Percentiles rank a stretch among this genome's conserved stretches.
Evolutionary conservation across 2,329 filamentous ascomycete species (phyloP).

Genomic region (Dothistroma septosporum): DNA sequence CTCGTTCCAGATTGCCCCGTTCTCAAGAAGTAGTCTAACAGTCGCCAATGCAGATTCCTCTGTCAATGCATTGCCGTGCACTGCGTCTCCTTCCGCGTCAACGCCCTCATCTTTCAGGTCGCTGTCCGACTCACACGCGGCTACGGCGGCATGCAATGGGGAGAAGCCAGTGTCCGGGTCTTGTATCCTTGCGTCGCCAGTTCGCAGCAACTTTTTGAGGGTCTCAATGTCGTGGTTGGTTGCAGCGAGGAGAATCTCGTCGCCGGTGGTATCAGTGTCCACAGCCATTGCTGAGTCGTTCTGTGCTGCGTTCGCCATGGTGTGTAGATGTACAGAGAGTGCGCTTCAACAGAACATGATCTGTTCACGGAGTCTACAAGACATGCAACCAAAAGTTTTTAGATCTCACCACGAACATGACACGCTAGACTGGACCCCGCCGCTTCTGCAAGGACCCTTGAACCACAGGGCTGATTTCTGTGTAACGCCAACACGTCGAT

Average conservation of each 20-base stretch:
- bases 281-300: slow-evolving; percentile 25
- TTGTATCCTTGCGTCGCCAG: slow-evolving; percentile 63
- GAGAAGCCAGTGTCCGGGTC: slow-evolving; percentile 82
- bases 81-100: slow-evolving; percentile 33
- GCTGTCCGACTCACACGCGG: slow-evolving; percentile 50
- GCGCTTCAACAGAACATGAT: background rate
- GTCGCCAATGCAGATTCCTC: slow-evolving; percentile 63
- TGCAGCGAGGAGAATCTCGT: slow-evolving; percentile 63
- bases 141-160: slow-evolving; percentile 84
- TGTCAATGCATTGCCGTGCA: slow-evolving; percentile 33
- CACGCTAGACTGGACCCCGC: background rate
- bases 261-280: slow-evolving; percentile 45
- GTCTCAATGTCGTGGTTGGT: slow-evolving; percentile 63
- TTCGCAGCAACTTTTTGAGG: slow-evolving; percentile 66
- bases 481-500: background rate
- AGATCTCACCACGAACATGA: background rate
- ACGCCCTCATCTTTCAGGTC: slow-evolving; percentile 30
- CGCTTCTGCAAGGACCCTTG: background rate
- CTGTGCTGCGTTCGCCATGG: slow-evolving; percentile 10
- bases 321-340: background rate
- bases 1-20: slow-evolving; percentile 97
- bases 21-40: slow-evolving; percentile 72
- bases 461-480: background rate
- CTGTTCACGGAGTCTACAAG: background rate
- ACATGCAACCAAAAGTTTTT: background rate